Percentiles rank a stretch among this genome's conserved stretches.
Evolutionary conservation across 371 early-diverging fungal genomes (phyloP).

Genomic region (Dichotomocladium elegans): DNA sequence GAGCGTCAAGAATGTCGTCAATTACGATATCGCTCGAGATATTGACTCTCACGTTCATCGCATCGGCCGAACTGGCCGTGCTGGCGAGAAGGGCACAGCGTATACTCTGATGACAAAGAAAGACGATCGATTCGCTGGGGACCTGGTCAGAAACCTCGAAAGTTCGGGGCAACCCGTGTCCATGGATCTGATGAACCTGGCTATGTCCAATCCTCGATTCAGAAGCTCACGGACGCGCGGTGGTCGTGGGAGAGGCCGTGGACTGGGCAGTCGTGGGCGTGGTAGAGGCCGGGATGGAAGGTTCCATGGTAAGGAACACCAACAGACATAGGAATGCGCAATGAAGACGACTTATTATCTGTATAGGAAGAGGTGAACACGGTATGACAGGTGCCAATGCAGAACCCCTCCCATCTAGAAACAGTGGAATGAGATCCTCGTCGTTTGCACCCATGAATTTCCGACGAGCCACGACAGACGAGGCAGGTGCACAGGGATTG

Average conservation of each 20-base stretch:
- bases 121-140: constrained; percentile 79
- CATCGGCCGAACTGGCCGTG: constrained; percentile 69
- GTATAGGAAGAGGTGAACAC: too few species aligned
- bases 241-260: constrained; percentile 40
- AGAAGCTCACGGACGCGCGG: constrained; percentile 40
- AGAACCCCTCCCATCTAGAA: constrained; percentile 14
- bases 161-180: constrained; percentile 61
- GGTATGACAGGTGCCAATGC: constrained; percentile 17
- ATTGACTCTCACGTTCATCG: constrained; percentile 80
- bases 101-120: constrained; percentile 67
- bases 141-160: constrained; percentile 73
- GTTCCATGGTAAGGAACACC: not conserved
- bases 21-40: constrained; percentile 73
- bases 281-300: constrained; percentile 11
- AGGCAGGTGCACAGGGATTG: constrained; percentile 26
- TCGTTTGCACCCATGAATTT: constrained; percentile 16
- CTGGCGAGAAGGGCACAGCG: constrained; percentile 73
- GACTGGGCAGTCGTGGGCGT: constrained; percentile 41
- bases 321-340: not conserved
- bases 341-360: not conserved
- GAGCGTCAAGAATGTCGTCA: constrained; percentile 64
- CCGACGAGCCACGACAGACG: constrained; percentile 26
- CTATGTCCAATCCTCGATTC: constrained; percentile 72
- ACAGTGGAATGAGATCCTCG: too few species aligned
- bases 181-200: constrained; percentile 61